Evolutionary conservation across 176 grass and related monocot species (phyloP).

Genomic region (Carex kokanica): DNA sequence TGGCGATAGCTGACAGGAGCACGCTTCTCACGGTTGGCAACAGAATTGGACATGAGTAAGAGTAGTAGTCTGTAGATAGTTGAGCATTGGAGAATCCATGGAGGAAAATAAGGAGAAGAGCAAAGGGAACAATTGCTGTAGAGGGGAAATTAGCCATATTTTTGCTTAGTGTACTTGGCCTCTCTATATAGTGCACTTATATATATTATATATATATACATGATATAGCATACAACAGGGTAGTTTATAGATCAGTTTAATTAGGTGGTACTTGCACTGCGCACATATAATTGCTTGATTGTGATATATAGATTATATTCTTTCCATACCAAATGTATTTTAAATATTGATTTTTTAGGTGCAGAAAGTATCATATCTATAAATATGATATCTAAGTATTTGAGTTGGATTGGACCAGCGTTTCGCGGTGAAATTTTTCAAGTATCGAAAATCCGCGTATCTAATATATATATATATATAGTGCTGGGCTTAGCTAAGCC

Average conservation of each 20-base stretch:
- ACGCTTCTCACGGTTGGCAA: conserved; percentile 35
- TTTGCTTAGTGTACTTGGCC: not conserved
- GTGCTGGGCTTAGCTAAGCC: no score
- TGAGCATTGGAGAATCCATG: conserved; percentile 37
- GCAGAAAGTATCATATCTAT: not conserved
- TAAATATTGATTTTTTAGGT: not conserved
- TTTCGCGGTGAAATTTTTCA: no score
- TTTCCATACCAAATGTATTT: not conserved
- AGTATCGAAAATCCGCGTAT: no score
- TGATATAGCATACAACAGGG: not conserved
- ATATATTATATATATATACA: not conserved
- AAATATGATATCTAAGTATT: not conserved
- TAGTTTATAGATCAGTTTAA: not conserved
- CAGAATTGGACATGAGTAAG: conserved; percentile 47
- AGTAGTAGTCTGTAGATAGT: conserved; percentile 50
- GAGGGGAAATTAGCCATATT: conserved; percentile 19
- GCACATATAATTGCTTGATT: not conserved
- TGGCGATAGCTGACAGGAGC: conserved; percentile 23
- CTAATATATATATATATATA: no score
- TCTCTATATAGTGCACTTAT: not conserved
- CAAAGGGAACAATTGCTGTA: conserved; percentile 9
- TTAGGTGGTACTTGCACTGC: not conserved
- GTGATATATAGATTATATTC: not conserved
- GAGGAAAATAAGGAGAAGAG: conserved; percentile 30
- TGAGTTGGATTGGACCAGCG: no score